Percentiles rank a stretch among this genome's conserved stretches.
Evolutionary conservation across 108 stramenopile species (phyloP).

Genomic region (Pseudonitzschia multistriata): DNA sequence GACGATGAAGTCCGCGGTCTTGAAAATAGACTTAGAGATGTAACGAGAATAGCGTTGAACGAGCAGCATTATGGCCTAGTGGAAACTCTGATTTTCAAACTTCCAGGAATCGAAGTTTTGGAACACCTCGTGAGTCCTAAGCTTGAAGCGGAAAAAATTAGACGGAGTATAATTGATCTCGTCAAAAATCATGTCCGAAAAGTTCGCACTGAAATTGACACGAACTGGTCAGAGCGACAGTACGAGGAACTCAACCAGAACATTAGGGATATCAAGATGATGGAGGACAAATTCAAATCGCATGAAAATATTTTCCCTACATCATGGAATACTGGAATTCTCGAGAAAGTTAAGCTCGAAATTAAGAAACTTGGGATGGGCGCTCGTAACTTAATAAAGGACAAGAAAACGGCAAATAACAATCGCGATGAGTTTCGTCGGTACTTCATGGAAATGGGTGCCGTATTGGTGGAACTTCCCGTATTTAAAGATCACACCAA

Average conservation of each 20-base stretch:
- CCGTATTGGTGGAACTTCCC: constrained; percentile 54
- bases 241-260: constrained; percentile 52
- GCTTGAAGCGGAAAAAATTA: constrained; percentile 33
- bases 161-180: constrained; percentile 21
- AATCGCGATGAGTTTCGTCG: constrained; percentile 46
- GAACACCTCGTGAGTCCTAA: constrained; percentile 46
- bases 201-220: constrained; percentile 42
- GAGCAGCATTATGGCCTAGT: constrained; percentile 49
- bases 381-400: constrained; percentile 23
- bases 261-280: constrained; percentile 45
- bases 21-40: constrained; percentile 24
- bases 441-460: constrained; percentile 53
- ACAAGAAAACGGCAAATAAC: constrained; percentile 39
- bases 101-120: constrained; percentile 37
- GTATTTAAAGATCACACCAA: constrained; percentile 47
- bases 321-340: constrained; percentile 55
- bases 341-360: constrained; percentile 44
- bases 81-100: constrained; percentile 33
- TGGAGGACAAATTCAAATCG: constrained; percentile 46
- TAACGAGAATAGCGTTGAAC: constrained; percentile 28
- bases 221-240: constrained; percentile 43
- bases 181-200: constrained; percentile 44
- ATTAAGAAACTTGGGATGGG: constrained; percentile 40
- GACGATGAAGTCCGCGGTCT: constrained; percentile 35
- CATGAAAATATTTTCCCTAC: constrained; percentile 39